Percentiles rank a stretch among this genome's conserved stretches.
phyloP scores from a whole-genome alignment of 257 asterid species.

The Nyctanthes arbortristis region DNA sequence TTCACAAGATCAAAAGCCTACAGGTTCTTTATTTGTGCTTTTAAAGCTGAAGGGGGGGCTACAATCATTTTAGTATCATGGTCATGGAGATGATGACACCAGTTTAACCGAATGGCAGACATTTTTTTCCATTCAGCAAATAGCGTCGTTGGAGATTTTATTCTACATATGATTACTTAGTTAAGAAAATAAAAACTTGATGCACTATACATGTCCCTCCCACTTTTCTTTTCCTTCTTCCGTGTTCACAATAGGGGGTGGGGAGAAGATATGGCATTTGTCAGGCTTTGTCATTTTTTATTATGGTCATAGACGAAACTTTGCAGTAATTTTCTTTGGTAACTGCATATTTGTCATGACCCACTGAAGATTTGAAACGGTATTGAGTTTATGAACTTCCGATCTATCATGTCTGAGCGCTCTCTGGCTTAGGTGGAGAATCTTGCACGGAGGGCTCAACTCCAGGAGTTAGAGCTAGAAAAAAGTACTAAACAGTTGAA shows the following conservation, averaged over 20 bases:
- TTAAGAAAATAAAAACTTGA: constrained; percentile 12
- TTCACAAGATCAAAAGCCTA: no score
- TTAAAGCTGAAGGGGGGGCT: constrained; percentile 16
- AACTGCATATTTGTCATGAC: constrained; percentile 13
- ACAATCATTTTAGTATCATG: neutral
- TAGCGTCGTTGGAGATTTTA: neutral
- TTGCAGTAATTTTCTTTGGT: neutral
- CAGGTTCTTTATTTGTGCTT: no score
- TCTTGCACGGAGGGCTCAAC: constrained; percentile 79
- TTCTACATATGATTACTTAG: neutral
- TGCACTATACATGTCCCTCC: constrained; percentile 1
- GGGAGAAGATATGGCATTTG: constrained; percentile 14
- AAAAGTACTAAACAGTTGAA: constrained; percentile 77
- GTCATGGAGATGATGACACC: constrained; percentile 8
- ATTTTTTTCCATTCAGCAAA: constrained; percentile 5
- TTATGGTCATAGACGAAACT: constrained; percentile 9
- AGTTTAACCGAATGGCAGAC: neutral
- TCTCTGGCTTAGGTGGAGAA: constrained; percentile 61
- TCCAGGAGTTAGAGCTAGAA: constrained; percentile 86
- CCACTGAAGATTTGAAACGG: constrained; percentile 20
- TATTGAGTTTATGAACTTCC: constrained; percentile 14
- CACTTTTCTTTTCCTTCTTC: constrained; percentile 6
- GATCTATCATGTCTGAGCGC: constrained; percentile 11
- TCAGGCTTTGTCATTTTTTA: constrained; percentile 2
- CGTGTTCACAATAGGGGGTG: constrained; percentile 9